Percentiles rank a stretch among this genome's conserved stretches.
phyloP scores from a whole-genome alignment of 345 rosid species.

The Moricandia arvensis region DNA sequence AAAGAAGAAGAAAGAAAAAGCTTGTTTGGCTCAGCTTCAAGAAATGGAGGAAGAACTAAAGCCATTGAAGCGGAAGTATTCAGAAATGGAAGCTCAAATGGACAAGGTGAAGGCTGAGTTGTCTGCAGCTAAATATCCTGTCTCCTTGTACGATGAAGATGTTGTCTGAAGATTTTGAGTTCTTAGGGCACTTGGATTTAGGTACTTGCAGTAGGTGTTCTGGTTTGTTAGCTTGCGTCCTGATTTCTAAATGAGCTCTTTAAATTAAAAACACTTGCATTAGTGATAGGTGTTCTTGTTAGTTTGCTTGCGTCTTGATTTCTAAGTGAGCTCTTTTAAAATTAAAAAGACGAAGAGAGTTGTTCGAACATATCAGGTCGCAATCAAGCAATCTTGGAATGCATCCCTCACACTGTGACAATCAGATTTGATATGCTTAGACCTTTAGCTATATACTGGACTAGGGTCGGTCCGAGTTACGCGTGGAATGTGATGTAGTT shows the following conservation, averaged over 20 bases:
- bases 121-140: neutral
- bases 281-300: too few species aligned
- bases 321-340: too few species aligned
- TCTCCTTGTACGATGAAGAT: neutral
- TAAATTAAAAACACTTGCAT: conserved; percentile 38
- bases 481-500: too few species aligned
- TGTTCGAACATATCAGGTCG: too few species aligned
- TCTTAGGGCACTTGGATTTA: neutral
- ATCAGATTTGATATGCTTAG: too few species aligned
- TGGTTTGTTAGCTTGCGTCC: neutral
- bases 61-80: neutral
- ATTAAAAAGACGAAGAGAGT: too few species aligned
- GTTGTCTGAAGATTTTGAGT: neutral
- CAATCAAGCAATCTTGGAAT: too few species aligned
- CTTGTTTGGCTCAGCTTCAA: neutral
- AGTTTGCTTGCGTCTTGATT: too few species aligned
- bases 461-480: too few species aligned
- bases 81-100: neutral
- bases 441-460: too few species aligned
- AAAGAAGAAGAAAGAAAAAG: conserved; percentile 2
- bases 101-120: neutral
- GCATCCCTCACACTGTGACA: too few species aligned
- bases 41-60: neutral
- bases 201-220: neutral
- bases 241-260: neutral